Conservation (phyloP, 2,329 filamentous ascomycete species). For the Elsinoe batatas region DNA sequence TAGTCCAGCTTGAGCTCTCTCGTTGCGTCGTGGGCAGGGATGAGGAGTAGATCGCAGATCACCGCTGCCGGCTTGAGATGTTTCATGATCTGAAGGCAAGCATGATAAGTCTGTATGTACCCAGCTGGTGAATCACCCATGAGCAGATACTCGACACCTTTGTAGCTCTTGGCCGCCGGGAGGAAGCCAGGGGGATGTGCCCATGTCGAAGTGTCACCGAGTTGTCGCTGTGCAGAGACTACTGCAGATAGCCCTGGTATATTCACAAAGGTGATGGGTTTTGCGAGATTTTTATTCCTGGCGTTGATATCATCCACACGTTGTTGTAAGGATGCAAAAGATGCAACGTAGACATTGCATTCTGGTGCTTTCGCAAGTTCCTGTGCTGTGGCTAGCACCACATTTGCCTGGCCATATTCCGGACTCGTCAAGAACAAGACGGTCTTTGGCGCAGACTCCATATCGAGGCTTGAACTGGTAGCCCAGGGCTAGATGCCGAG, state of each 20-base stretch:
- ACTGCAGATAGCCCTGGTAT: slow-evolving; percentile 1
- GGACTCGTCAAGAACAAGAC: slow-evolving; percentile 5
- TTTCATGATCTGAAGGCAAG: slow-evolving; percentile 3
- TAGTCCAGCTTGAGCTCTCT: background rate
- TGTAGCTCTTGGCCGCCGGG: background rate
- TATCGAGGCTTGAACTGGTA: background rate
- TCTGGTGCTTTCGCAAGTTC: background rate
- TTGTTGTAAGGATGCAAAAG: background rate
- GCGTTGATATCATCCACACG: background rate
- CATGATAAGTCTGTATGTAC: background rate
- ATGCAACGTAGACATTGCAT: background rate
- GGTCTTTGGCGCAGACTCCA: background rate
- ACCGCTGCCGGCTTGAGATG: background rate
- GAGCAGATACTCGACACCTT: background rate
- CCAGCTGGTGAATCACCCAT: background rate
- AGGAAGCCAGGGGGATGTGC: background rate
- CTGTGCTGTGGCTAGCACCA: background rate
- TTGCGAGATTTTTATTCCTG: background rate
- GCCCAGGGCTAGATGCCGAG: background rate
- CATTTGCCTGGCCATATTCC: slow-evolving; percentile 3
- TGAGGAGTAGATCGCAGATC: background rate
- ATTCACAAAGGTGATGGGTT: background rate
- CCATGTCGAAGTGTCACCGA: slow-evolving; percentile 5
- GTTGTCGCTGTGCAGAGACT: background rate
- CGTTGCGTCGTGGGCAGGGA: background rate